A percentile compares a stretch with the other conserved stretches of the same genome.
Conservation (phyloP, 148 eudicot species). For the Camellia lanceoleosa region DNA sequence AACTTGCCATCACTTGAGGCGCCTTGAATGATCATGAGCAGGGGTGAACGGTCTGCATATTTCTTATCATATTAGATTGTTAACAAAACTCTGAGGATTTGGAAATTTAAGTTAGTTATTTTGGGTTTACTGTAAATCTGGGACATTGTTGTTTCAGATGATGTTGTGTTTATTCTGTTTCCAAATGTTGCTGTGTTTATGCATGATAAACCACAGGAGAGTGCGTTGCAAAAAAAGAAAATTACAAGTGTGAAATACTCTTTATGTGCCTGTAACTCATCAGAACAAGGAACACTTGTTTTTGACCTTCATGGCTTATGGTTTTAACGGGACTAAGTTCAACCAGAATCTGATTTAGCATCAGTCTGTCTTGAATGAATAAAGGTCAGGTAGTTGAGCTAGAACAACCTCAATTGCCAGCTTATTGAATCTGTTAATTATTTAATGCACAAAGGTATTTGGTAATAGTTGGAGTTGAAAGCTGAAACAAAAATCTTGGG, state of each 20-base stretch:
- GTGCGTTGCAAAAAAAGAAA: neutral
- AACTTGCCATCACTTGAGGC: neutral
- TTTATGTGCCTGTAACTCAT: neutral
- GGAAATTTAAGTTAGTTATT: neutral
- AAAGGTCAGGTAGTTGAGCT: too few species aligned
- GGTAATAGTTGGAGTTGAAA: neutral
- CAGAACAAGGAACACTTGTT: neutral
- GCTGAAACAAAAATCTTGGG: neutral
- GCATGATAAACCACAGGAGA: neutral
- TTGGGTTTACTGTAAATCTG: neutral
- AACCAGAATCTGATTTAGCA: neutral
- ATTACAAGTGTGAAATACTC: neutral
- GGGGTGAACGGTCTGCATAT: neutral
- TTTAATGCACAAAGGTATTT: neutral
- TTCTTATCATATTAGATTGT: neutral
- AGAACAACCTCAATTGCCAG: too few species aligned
- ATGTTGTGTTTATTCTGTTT: neutral
- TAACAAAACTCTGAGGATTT: neutral
- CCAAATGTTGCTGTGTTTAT: neutral
- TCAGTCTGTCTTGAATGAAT: too few species aligned
- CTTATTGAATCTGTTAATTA: neutral
- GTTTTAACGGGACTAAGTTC: neutral
- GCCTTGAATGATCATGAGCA: neutral
- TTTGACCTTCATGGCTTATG: too few species aligned
- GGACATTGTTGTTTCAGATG: neutral